Base-by-base conservation (phyloP, 139 green algal species). In the Yamagishiella unicocca region DNA sequence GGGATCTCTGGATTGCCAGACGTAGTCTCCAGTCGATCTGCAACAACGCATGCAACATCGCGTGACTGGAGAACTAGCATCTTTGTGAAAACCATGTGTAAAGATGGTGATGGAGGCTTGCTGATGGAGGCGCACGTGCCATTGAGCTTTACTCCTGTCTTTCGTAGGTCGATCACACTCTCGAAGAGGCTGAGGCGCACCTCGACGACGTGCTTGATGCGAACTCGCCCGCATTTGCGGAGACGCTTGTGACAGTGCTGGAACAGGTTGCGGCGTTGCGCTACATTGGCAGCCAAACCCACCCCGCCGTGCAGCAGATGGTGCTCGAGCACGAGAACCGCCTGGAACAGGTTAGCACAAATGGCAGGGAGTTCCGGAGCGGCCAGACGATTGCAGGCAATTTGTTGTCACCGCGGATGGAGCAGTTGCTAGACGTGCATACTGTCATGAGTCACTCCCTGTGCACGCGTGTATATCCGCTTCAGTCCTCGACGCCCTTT, bases 301-400 rank as follows among this genome's bases (percentile, higher is more conserved):
- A 91, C 66, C 88, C 88, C 9, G 88, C 88, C 14, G 71, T 91
- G 25, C 88, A 88, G 45, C 88, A 91, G 88, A 91, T 91, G 88
- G 61, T 91, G 74, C 31, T 91, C 62, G 31, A 82, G 7, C 88
- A 91, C 74, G 88, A 91, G 61, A 46, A 72, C 58, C 62, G 82
- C 45, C 73, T 91, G 53, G 54, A 86, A n/a, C 33, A 77, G 55
- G 54, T 89, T 55, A 25, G 42, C 17, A 58, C n/a, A n/a, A n/a
- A n/a, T n/a, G 75, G 35, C 29, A 45, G 42, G 45, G 42, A 4
- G 10, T 43, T 24, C 43, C 7, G 72, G 21, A 38, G 72, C 29
- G 43, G 72, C n/a, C n/a, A n/a, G n/a, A n/a, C n/a, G n/a, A n/a
- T n/a, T n/a, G n/a, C n/a, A n/a, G n/a, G n/a, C n/a, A n/a, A n/a